Evolutionary conservation across 2,329 filamentous ascomycete genomes (phyloP).

Genomic region (Epicoccum sorghinum): DNA sequence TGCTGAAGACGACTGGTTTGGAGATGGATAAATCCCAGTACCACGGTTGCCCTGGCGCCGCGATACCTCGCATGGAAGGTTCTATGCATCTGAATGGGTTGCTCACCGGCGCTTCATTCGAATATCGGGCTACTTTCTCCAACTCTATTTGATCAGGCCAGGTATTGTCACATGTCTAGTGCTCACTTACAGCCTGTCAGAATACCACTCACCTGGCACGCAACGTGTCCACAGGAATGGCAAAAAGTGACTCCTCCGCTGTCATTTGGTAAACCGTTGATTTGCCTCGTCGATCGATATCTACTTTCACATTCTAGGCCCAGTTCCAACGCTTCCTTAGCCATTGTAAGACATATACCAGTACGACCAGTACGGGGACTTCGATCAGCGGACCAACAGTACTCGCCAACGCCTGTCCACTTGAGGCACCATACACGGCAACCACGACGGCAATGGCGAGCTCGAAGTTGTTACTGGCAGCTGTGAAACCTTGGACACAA

Average conservation of each 20-base stretch:
- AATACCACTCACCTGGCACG: not conserved
- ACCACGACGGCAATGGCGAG: conserved; percentile 88
- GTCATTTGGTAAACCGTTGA: conserved; percentile 1
- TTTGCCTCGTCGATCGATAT: not conserved
- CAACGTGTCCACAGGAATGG: not conserved
- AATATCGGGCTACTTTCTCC: conserved; percentile 6
- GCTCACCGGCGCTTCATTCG: not conserved
- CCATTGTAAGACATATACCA: conserved; percentile 77
- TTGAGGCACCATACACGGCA: conserved; percentile 77
- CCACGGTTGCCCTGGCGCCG: conserved; percentile 6
- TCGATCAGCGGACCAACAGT: conserved; percentile 88
- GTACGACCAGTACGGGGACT: conserved; percentile 76
- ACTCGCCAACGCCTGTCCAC: conserved; percentile 79
- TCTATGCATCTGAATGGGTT: conserved; percentile 9
- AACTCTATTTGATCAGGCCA: not conserved
- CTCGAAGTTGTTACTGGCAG: conserved; percentile 93
- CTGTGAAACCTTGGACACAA: conserved; percentile 83
- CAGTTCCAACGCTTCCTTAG: conserved; percentile 62
- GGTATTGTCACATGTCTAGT: conserved; percentile 4
- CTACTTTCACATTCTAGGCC: conserved; percentile 34
- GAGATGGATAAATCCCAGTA: conserved; percentile 8
- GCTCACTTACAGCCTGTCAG: not conserved
- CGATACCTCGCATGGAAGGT: conserved; percentile 3
- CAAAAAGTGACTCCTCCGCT: not conserved
- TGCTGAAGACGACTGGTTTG: not conserved